Evolutionary conservation across 495 filamentous ascomycete species (phyloP).

Genomic region (Tuber borchii): DNA sequence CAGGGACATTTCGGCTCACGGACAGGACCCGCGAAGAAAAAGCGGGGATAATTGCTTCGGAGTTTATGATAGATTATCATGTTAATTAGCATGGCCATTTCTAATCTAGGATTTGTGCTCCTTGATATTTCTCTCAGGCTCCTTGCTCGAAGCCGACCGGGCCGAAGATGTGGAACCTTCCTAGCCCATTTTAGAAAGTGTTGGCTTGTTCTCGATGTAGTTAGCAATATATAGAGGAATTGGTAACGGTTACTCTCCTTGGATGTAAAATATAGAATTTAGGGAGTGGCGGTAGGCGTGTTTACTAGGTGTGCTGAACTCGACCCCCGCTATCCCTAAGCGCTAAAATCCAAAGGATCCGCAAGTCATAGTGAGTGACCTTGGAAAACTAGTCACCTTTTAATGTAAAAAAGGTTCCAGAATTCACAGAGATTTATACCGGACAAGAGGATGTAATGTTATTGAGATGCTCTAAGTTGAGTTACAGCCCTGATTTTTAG

Average conservation of each 20-base stretch:
- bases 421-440: background rate
- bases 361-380: background rate
- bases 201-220: no score
- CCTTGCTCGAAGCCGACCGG: no score
- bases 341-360: background rate
- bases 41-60: background rate
- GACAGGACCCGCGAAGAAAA: background rate
- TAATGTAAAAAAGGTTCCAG: background rate
- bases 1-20: background rate
- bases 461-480: background rate
- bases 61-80: background rate
- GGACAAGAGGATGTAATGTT: background rate
- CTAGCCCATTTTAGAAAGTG: no score
- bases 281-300: background rate
- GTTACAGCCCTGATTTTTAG: background rate
- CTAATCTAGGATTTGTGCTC: no score
- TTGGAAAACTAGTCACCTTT: background rate
- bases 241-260: background rate
- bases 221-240: no score
- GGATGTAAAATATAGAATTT: background rate
- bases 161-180: no score
- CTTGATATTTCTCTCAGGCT: no score
- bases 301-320: background rate
- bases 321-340: background rate
- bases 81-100: background rate